Base-by-base conservation (phyloP, 139 green algal species). In the Coelastrella sp. region DNA sequence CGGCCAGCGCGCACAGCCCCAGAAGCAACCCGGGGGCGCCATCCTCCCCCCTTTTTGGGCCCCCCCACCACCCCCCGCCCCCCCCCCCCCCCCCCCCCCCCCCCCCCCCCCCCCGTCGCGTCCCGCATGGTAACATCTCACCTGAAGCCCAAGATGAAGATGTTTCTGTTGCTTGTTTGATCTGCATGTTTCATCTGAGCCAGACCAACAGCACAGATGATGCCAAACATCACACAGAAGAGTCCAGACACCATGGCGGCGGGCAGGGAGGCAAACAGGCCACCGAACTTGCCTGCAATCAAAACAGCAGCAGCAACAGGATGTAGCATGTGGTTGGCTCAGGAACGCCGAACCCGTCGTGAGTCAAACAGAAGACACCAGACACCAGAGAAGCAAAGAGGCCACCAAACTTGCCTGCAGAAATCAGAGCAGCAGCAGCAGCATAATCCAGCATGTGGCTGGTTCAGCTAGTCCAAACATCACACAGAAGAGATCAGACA, bases 161-260 rank as follows among this genome's bases (percentile, higher is more conserved):
- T 93, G 92, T 97, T 97, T 82, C 90, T 93, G 86, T 66, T 57
- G 80, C 86, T n/a, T 65, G 60, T 76, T 58, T 90, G 86, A 73
- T 86, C 61, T 5, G 76, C 58, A 56, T 83, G 58, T 73, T 81
- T 59, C 78, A 91, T 87, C 54, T 91, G 87, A 8, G 87, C 78
- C 13, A 87, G 87, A 54, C 78, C 87, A 2, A 91, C 78, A 16
- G 88, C 91, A 22, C 87, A 89, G 56, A 97, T 97, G 83, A 96
- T 85, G 20, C 91, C 90, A 74, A 97, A 97, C 92, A 97, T 96
- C 79, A 95, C 93, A 80, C 90, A 94, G 91, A 97, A 97, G 11
- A 97, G 75, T 8, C 95, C 95, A 5, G 79, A 85, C 22, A 97
- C 88, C 77, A 97, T 95, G 14, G 94, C 90, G 10, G 73, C 68